A percentile compares a stretch with the other conserved stretches of the same genome.
Conservation (phyloP, 495 filamentous ascomycete genomes). For the Aspergillus diversus region DNA sequence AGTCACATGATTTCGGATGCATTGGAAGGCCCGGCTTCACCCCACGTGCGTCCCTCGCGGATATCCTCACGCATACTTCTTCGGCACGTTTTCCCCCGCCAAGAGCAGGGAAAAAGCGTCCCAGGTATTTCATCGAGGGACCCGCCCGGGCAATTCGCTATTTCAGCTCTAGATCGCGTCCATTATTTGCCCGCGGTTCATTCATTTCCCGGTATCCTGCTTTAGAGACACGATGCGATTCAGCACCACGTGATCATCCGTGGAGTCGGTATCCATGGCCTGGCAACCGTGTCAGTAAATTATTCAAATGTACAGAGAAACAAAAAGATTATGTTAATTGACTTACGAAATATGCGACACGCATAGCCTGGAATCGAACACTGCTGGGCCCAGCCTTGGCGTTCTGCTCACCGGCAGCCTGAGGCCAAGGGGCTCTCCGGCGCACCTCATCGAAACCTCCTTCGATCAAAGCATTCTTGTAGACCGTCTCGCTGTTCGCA, state of each 20-base stretch:
- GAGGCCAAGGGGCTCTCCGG: slow-evolving; percentile 79
- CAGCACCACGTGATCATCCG: slow-evolving; percentile 74
- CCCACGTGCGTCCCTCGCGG: neutral
- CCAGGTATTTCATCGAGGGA: too few relatives aligned
- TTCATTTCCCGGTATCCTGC: slow-evolving; percentile 60
- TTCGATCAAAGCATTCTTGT: slow-evolving; percentile 79
- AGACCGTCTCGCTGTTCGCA: slow-evolving; percentile 79
- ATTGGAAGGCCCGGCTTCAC: neutral
- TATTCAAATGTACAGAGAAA: slow-evolving; percentile 6
- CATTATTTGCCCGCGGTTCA: too few relatives aligned
- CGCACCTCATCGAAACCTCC: slow-evolving; percentile 80
- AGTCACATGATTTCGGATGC: too few relatives aligned
- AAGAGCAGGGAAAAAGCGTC: too few relatives aligned
- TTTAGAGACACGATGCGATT: slow-evolving; percentile 94
- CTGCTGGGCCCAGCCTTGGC: slow-evolving; percentile 64
- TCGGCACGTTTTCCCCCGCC: too few relatives aligned
- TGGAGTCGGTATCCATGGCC: slow-evolving; percentile 77
- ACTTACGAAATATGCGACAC: slow-evolving; percentile 76
- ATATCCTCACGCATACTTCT: too few relatives aligned
- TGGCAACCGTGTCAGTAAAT: slow-evolving; percentile 9
- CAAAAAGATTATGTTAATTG: neutral
- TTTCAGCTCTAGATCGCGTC: too few relatives aligned
- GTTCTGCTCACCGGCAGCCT: slow-evolving; percentile 65
- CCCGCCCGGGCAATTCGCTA: too few relatives aligned
- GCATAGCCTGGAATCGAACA: slow-evolving; percentile 90